Base-by-base conservation (phyloP, 352 stramenopile species). In the Pythium brachiatum region DNA sequence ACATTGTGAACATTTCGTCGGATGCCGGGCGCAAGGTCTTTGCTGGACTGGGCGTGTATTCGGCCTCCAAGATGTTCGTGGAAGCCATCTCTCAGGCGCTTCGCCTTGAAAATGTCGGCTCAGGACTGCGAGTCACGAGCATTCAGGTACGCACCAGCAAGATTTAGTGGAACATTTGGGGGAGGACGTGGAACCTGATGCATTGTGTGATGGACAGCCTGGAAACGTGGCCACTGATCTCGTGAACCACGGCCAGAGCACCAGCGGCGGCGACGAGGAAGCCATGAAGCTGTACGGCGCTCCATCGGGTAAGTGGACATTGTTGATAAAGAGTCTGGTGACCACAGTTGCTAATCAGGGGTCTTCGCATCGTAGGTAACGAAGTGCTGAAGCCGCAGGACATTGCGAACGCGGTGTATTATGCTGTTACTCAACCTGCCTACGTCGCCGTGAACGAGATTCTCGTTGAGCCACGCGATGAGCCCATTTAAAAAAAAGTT, bases 161-260 rank as follows among this genome's bases (percentile, higher is more conserved):
- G n/a, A n/a, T n/a, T n/a, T n/a, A n/a, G n/a, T n/a, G n/a, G n/a
- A n/a, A 26, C n/a, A 15, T 18, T 41, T 57, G 29, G 12, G 11
- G 9, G 29, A 9, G 29, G 5, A 11, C 3, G 34, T 41, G 13
- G 34, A 12, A 41, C 13, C 34, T 41, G 34, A 41, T n/a, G 32
- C 5, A 44, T 31, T 39, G 8, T n/a, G 34, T 32, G 21, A 15
- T 25, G 57, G 41, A n/a, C 25, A 96, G 78, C 92, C 90, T 61
- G 92, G 91, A 25, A 95, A 97, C 64, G 90, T 96, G 21, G 83
- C 78, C 16, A 98, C 91, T n/a, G 86, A 97, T 46, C 76, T 98
- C 18, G 79, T 97, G 43, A 81, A 87, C 67, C 82, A 93, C 57
- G 94, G 88, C 27, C 95, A 86, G 52, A 71, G 69, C 48, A 72